phyloP scores from a whole-genome alignment of 1,284 basidiomycete species.

The Anthracocystis walkeri region DNA sequence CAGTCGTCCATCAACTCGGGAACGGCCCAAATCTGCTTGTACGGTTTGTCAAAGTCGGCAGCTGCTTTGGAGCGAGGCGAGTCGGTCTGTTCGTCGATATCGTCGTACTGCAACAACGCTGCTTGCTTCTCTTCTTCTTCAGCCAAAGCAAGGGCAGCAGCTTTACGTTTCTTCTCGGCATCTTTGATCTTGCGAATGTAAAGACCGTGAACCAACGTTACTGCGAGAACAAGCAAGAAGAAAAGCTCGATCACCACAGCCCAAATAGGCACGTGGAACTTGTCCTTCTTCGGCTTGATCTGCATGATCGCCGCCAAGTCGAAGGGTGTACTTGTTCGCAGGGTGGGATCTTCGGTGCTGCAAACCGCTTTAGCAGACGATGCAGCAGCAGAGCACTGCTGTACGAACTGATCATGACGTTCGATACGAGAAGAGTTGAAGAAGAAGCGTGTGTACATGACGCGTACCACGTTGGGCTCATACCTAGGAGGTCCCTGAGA shows the following conservation, averaged over 20 bases:
- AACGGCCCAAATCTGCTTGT: slow-evolving; percentile 51
- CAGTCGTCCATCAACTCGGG: slow-evolving; percentile 53
- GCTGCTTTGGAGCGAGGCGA: slow-evolving; percentile 26
- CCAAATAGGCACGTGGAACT: slow-evolving; percentile 43
- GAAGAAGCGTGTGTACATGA: slow-evolving; percentile 63
- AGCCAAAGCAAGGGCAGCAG: slow-evolving; percentile 28
- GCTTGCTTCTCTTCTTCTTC: slow-evolving; percentile 29
- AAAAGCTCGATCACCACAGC: slow-evolving; percentile 40
- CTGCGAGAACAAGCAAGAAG: slow-evolving; percentile 37
- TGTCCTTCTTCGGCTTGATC: slow-evolving; percentile 27
- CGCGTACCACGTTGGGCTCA: slow-evolving; percentile 36
- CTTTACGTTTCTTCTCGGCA: slow-evolving; percentile 40
- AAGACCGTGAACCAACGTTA: slow-evolving; percentile 51
- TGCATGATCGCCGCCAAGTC: slow-evolving; percentile 17
- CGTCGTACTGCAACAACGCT: slow-evolving; percentile 27
- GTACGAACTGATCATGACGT: slow-evolving; percentile 45
- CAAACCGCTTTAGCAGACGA: slow-evolving; percentile 37
- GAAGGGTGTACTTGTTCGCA: slow-evolving; percentile 53
- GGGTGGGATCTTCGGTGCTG: slow-evolving; percentile 55
- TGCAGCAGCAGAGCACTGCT: slow-evolving; percentile 37
- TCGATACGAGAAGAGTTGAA: slow-evolving; percentile 59
- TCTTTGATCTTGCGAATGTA: slow-evolving; percentile 47
- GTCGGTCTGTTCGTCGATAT: slow-evolving; percentile 29
- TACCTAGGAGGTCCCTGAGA: slow-evolving; percentile 52
- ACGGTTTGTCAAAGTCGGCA: slow-evolving; percentile 45